A percentile compares a stretch with the other conserved stretches of the same genome.
These are phyloP conservation scores for Cryptosporidium canis DNA, from an alignment of 169 alveolate genomes.

Conservation along the genomic window DNA sequence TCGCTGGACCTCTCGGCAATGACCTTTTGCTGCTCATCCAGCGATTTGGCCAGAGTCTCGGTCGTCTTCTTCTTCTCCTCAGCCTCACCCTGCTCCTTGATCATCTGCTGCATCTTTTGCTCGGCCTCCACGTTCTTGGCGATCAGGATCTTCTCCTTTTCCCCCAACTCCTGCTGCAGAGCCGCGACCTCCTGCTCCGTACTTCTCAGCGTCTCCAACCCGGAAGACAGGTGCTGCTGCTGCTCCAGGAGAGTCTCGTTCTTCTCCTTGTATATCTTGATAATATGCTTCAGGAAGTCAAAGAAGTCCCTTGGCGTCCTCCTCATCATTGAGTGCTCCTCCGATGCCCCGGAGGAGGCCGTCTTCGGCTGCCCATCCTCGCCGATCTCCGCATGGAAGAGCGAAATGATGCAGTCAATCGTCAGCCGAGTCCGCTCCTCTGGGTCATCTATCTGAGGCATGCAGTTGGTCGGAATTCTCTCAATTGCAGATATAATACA, in stretches of 20 bases:
- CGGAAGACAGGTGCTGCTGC: constrained; percentile 91
- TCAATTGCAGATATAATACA: constrained; percentile 10
- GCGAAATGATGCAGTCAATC: constrained; percentile 1
- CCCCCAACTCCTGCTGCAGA: constrained; percentile 88
- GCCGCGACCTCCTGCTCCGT: constrained; percentile 93
- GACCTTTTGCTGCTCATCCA: constrained; percentile 89
- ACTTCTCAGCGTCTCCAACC: constrained; percentile 93
- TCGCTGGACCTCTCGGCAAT: constrained; percentile 83
- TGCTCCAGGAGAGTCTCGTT: constrained; percentile 92
- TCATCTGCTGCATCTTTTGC: constrained; percentile 92
- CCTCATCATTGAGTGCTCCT: constrained; percentile 71
- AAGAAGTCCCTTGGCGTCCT: constrained; percentile 96
- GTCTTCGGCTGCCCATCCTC: background rate
- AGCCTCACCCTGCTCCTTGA: constrained; percentile 93
- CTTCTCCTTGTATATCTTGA: constrained; percentile 89
- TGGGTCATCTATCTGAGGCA: constrained; percentile 33
- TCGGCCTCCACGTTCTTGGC: constrained; percentile 95
- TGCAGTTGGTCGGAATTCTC: constrained; percentile 55
- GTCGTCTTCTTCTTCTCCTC: constrained; percentile 91
- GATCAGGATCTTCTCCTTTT: constrained; percentile 88
- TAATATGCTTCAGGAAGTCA: constrained; percentile 94
- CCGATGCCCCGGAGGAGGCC: background rate
- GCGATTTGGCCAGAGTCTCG: constrained; percentile 85
- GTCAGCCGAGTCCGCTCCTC: constrained; percentile 20
- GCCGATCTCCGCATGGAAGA: constrained; percentile 11